Evolutionary conservation across 208 protist species (phyloP), one percentile per base, ranked within the genome.

Genomic region (Angomonas desouzai): DNA sequence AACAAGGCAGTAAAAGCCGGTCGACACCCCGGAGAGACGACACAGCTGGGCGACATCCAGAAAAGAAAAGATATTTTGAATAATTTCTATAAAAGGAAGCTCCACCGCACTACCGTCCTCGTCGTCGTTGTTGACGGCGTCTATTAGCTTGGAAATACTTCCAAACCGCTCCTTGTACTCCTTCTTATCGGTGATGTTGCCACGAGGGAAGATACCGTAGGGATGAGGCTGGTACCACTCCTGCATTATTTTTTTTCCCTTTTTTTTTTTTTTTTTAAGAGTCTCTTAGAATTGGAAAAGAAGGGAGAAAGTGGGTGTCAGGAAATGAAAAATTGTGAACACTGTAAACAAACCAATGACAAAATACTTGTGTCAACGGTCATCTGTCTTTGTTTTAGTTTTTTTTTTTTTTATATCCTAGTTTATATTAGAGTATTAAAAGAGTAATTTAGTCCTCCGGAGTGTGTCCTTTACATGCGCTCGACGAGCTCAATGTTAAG

Each of bases 401-500:
- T 51, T 51, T 22, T 3, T 51, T 51, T 27, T 51, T 51, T 51
- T 51, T 51, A 43, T 18, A 43, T 18, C 13, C 9, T 43, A 43
- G 6, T 43, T 6, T 18, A 43, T 18, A 43, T 6, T 43, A 6
- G 36, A 43, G 13, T 43, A 18, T 43, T 18, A 43, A 13, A 43
- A 43, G 36, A 43, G 6, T 6, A 43, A 13, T 43, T 61, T 61
- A 23, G 2, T 27, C 45, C 45, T 61, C 33, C 34, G 13, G 16
- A 7, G 30, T 28, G n/a, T 13, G 3, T 63, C 30, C 2, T 30
- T 81, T 79, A 97, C 59, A 97, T 90, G 55, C 76, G 60, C 29
- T 96, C 88, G 1, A 76, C 72, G 6, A 90, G 84, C 56, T 94
- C 83, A 61, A 98, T 96, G 59, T 97, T 97, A 43, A 98, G 82